These are phyloP conservation scores for Globisporangium radiosum DNA, from an alignment of 352 stramenopile genomes.

Conservation along the genomic window DNA sequence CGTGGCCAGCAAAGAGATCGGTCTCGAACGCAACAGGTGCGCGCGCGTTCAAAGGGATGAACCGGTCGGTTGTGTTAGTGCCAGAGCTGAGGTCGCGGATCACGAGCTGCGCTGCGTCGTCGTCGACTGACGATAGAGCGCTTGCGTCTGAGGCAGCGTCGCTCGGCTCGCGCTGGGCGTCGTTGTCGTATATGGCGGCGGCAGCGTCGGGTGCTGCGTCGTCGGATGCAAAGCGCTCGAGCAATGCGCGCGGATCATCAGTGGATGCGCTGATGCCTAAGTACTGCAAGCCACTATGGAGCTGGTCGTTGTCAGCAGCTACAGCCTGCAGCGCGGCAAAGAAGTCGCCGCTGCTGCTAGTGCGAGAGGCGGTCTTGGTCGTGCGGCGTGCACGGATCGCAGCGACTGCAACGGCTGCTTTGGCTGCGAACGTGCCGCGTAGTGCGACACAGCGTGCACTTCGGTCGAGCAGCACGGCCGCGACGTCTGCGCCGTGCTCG, in stretches of 20 bases:
- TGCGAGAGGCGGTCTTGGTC: constrained; percentile 1
- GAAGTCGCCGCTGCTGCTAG: background rate
- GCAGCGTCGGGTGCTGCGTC: background rate
- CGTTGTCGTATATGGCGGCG: background rate
- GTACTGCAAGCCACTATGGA: background rate
- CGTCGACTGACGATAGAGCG: background rate
- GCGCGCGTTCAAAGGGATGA: constrained; percentile 53
- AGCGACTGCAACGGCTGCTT: background rate
- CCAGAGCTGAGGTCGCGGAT: constrained; percentile 36
- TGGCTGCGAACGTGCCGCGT: constrained; percentile 3
- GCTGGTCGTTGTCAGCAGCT: background rate
- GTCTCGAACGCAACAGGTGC: constrained; percentile 78
- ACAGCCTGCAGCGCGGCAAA: background rate
- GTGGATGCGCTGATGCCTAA: background rate
- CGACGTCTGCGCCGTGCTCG: constrained; percentile 28
- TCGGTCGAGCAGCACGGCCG: background rate
- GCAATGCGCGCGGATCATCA: constrained; percentile 6
- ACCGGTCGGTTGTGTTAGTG: background rate
- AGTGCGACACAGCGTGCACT: background rate
- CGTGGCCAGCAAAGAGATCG: constrained; percentile 73
- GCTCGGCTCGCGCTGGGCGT: background rate
- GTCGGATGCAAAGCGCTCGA: constrained; percentile 7
- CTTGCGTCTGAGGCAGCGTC: background rate
- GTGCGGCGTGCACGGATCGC: constrained; percentile 1
- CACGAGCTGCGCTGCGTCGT: constrained; percentile 17